Percentiles rank a stretch among this genome's conserved stretches.
These are phyloP conservation scores for Eucalyptus rudis DNA, from an alignment of 345 rosid genomes.

Conservation along the genomic window DNA sequence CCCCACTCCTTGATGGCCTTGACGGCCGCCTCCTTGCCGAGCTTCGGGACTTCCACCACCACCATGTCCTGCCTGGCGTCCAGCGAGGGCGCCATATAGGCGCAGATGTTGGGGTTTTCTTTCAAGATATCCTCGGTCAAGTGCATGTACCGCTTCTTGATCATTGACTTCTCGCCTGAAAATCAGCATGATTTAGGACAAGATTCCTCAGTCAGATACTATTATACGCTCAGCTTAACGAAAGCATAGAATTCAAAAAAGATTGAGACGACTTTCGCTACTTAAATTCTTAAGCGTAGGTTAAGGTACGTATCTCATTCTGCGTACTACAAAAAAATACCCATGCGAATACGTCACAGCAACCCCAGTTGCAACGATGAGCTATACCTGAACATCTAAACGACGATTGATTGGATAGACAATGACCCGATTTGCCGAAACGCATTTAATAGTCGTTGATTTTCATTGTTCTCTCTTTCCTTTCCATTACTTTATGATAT, in stretches of 20 bases:
- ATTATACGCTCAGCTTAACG: neutral
- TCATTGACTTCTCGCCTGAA: constrained; percentile 34
- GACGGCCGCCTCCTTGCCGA: constrained; percentile 41
- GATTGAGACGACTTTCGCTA: neutral
- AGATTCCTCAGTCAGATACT: neutral
- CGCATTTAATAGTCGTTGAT: neutral
- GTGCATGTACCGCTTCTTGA: constrained; percentile 31
- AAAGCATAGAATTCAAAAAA: neutral
- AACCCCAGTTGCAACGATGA: neutral
- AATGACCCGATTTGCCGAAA: neutral
- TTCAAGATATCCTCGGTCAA: constrained; percentile 29
- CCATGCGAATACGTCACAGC: neutral
- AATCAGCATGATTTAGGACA: neutral
- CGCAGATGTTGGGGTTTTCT: constrained; percentile 17
- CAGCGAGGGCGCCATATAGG: constrained; percentile 25
- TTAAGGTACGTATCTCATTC: neutral
- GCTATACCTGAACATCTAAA: neutral
- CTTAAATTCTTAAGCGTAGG: neutral
- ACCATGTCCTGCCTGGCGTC: constrained; percentile 35
- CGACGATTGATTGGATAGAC: neutral
- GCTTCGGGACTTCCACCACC: constrained; percentile 28
- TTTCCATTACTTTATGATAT: neutral
- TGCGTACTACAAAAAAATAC: too few relatives aligned
- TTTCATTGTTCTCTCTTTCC: neutral
- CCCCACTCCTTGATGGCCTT: constrained; percentile 44